Evolutionary conservation across 2,329 filamentous ascomycete species (phyloP).

Genomic region (Scorias spongiosa): DNA sequence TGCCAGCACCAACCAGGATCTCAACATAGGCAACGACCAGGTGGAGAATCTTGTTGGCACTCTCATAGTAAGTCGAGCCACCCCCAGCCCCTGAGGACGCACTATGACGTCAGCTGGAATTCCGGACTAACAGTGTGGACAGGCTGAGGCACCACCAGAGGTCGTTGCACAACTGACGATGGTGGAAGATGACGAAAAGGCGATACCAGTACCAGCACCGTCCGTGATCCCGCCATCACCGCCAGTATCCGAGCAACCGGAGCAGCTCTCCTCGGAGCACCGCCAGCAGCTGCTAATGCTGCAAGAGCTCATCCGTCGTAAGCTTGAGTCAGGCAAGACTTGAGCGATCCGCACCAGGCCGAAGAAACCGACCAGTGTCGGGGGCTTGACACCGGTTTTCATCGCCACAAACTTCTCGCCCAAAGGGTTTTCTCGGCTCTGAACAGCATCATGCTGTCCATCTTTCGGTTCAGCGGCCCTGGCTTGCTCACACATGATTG

Average conservation of each 20-base stretch:
- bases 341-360: background rate
- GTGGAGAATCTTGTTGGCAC: slow-evolving; percentile 39
- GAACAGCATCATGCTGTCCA: too few relatives aligned
- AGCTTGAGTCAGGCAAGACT: slow-evolving; percentile 9
- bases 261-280: slow-evolving; percentile 20
- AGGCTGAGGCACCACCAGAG: slow-evolving; percentile 28
- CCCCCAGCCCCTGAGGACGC: background rate
- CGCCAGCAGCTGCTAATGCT: slow-evolving; percentile 18
- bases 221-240: slow-evolving; percentile 4
- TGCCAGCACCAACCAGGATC: slow-evolving; percentile 33
- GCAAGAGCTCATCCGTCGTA: slow-evolving; percentile 22
- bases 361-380: too few relatives aligned
- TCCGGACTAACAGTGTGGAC: slow-evolving; percentile 10
- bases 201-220: slow-evolving; percentile 1
- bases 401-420: too few relatives aligned
- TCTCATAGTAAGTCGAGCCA: slow-evolving; percentile 42
- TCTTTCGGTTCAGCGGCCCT: too few relatives aligned
- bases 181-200: slow-evolving; percentile 12
- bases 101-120: slow-evolving; percentile 6
- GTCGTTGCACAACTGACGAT: slow-evolving; percentile 25
- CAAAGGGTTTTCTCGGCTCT: too few relatives aligned
- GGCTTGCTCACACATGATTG: too few relatives aligned
- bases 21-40: slow-evolving; percentile 32
- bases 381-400: too few relatives aligned
- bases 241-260: slow-evolving; percentile 18